Evolutionary conservation across 2,329 filamentous ascomycete species (phyloP), one percentile per base, ranked within the genome.

Genomic region (Blastomyces percursus): DNA sequence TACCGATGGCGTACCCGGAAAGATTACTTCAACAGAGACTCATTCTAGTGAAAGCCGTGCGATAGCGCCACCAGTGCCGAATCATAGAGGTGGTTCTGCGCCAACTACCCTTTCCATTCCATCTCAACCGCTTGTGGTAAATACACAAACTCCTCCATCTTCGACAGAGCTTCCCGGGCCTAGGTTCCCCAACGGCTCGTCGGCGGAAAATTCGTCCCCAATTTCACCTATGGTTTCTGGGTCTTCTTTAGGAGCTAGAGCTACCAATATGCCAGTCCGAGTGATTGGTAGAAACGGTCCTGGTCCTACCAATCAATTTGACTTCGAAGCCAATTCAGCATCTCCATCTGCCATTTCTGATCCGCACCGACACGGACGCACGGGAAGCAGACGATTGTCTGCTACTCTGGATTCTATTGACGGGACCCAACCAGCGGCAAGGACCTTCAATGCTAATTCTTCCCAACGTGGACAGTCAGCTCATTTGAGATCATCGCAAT

Each of bases 331-430:
- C 11, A 30, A 55, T 35, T 2, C 21, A 24, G 11, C 21, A 9
- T 54, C 62, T n/a, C 38, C 63, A 59, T n/a, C 65, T 58, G 52
- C 61, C 61, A 19, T 38, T 63, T 14, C 52, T 16, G n/a, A 12
- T 9, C 6, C 5, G 19, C 52, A 55, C 6, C 3, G 3, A 35
- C 16, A n/a, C 30, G 40, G 24, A 14, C 54, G 35, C n/a, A 38
- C 11, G n/a, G 54, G 8, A 56, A 56, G 14, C n/a, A 56, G 35
- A 21, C 27, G 32, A 27, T 14, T 40, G 30, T 38, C 54, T 2
- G 32, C 54, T 12, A 21, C 54, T 12, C n/a, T 16, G 5, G 35
- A 42, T 56, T 40, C 35, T 11, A 56, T 56, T 3, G n/a, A 12
- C 24, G 19, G 35, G n/a, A 19, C 32, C 51, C 54, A 14, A 40